Evolutionary conservation across 176 grass and related monocot species (phyloP), one percentile per base, ranked within the genome.

Genomic region (Zoysia pacifica): DNA sequence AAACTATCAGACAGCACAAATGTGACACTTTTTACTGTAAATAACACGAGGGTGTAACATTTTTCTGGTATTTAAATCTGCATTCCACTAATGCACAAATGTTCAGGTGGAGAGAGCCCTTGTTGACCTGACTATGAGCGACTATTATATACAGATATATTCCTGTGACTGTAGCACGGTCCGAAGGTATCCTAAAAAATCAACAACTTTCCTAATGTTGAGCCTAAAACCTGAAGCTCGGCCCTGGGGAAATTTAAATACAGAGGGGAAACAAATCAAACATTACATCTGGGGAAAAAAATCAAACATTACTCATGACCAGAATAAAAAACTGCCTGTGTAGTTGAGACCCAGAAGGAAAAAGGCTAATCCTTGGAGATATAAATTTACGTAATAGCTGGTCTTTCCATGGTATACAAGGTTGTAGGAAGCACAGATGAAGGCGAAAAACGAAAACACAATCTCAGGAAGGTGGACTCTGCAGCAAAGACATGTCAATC

Each of bases 381-480:
- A 97, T 54, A 97, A 82, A 70, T 93, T 90, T 41, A 97, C 54
- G 67, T 94, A 94, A 79, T 86, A 94, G 78, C 82, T 82, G 61
- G 69, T 90, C 15, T 75, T 78, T 61, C 87, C 91, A 65, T 78
- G 89, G 79, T 86, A 91, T 5, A 75, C 78, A 58, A 91, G 51
- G 82, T 97, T 90, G 74, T 97, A 97, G 9, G 89, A 90, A 69
- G 94, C 94, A 82, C 91, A 94, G 50, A 74, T 77, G 79, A 93
- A 77, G 48, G 91, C 84, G 81, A 91, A 93, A 56, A 86, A 15
- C 0, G 91, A 67, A 82, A 97, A 90, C 61, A 80, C 65, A 76
- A 91, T 88, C 76, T 97, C 89, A 9, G 85, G 72, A 7, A 90
- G 47, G 66, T 87, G 91, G 67, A 97, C 48, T 70, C 89, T 94